A percentile compares a stretch with the other conserved stretches of the same genome.
These are phyloP conservation scores for Picea abies DNA, from an alignment of 83 land plant genomes.

Conservation along the genomic window DNA sequence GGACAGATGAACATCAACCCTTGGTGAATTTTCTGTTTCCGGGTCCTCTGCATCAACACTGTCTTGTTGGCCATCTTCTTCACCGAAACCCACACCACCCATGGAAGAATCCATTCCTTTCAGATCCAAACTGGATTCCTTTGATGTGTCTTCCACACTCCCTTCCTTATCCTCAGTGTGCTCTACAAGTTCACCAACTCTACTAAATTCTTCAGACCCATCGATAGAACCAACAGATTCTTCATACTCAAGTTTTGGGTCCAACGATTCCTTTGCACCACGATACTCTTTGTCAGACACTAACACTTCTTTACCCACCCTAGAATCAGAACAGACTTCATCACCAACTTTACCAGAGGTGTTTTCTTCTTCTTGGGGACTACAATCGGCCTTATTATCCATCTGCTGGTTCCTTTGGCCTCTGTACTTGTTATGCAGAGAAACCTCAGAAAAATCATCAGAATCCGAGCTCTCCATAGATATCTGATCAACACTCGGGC, in stretches of 20 bases:
- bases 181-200: background rate
- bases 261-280: background rate
- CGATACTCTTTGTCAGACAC: background rate
- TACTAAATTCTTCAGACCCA: background rate
- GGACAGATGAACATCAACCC: too few relatives aligned
- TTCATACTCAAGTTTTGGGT: conserved; percentile 8
- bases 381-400: background rate
- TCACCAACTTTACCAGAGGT: background rate
- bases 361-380: background rate
- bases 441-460: background rate
- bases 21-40: background rate
- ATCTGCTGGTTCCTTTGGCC: background rate
- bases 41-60: background rate
- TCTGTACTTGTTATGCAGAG: background rate
- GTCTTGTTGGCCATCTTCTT: background rate
- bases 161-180: background rate
- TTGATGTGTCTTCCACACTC: background rate
- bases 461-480: conserved; percentile 1
- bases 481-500: background rate
- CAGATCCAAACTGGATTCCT: background rate
- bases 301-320: background rate
- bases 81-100: background rate
- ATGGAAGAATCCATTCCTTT: background rate
- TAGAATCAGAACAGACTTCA: background rate
- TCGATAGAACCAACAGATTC: conserved; percentile 9